Evolutionary conservation across 176 grass and related monocot genomes (phyloP), one percentile per base, ranked within the genome.

Genomic region (Bothriochloa decipiens): DNA sequence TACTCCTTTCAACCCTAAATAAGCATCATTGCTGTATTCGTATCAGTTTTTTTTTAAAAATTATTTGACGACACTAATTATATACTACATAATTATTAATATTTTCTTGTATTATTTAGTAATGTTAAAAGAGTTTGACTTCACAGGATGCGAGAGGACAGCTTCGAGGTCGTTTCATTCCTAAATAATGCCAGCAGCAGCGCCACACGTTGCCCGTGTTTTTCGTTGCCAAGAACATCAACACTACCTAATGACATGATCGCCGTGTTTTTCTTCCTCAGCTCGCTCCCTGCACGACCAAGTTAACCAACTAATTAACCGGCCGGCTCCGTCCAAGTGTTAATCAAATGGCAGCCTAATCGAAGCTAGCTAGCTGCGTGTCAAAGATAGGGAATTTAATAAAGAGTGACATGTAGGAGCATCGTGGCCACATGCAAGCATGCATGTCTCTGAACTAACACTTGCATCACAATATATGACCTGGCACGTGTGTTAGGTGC

Each of bases 311-410:
- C 40, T 86, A 8, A 7, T 52, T 6, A 52, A 52, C 49, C 50
- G 17, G 50, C 5, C 17, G 17, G 50, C 50, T 15, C 46, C 46
- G 10, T 47, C 45, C 45, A n/a, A 65, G 76, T 86, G 72, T 29
- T 4, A 41, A 74, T 80, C 76, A 80, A 65, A 14, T 15, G 68
- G 39, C 39, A 65, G 29, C 53, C 42, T 65, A 65, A 73, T 63
- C 39, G 53, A 65, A 52, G 76, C 33, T 16, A 0, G 4, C 13
- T 47, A 71, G 39, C 76, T 86, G 80, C 52, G n/a, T 86, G 25
- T 33, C 17, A 42, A 81, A 68, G 70, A 68, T 46, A 58, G 68
- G 61, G 23, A 66, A 87, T 68, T 68, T 57, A 57, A 46, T 29
- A 22, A 17, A 28, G 57, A 25, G 57, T 61, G 22, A 61, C 50